phyloP scores from a whole-genome alignment of 805 yeast genomes.

The Pichia heedii region DNA sequence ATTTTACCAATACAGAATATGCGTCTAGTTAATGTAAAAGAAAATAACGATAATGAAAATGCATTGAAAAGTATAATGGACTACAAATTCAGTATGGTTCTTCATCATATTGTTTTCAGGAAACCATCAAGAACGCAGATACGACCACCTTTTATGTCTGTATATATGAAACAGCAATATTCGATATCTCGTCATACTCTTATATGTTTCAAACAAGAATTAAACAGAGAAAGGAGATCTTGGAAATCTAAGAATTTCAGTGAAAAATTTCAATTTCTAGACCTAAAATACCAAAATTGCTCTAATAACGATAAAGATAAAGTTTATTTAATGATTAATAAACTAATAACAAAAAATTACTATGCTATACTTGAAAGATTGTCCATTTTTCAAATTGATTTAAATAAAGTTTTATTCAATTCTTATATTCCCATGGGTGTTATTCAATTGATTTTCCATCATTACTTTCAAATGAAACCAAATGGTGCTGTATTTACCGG shows the following conservation, averaged over 20 bases:
- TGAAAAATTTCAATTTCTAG: not conserved
- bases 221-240: constrained; percentile 1
- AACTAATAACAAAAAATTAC: constrained; percentile 2
- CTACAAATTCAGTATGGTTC: not conserved
- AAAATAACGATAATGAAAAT: not conserved
- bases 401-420: constrained; percentile 8
- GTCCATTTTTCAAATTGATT: constrained; percentile 8
- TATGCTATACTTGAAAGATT: constrained; percentile 12
- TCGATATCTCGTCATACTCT: not conserved
- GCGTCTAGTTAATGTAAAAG: no score
- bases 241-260: constrained; percentile 5
- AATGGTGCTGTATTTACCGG: constrained; percentile 1
- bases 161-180: not conserved
- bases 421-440: constrained; percentile 9
- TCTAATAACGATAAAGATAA: not conserved
- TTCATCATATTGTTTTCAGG: not conserved
- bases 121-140: constrained; percentile 7
- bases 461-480: constrained; percentile 5
- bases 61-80: constrained; percentile 1
- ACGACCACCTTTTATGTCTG: not conserved
- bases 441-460: constrained; percentile 4
- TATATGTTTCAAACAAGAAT: not conserved
- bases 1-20: no score
- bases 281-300: not conserved
- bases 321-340: not conserved